Base-by-base conservation (phyloP, 805 yeast genomes). In the Myxozyma geophila region DNA sequence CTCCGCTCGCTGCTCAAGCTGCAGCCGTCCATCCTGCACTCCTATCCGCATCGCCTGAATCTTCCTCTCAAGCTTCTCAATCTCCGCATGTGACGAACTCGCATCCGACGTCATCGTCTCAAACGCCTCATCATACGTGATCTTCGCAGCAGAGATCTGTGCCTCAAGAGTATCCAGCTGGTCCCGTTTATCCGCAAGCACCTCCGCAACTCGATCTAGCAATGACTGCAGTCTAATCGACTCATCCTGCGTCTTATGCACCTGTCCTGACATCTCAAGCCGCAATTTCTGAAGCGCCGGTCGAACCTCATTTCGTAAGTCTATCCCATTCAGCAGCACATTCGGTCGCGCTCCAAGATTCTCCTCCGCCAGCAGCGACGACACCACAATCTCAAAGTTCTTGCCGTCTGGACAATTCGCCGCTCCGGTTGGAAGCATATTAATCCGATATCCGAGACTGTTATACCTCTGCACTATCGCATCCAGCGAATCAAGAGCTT, bases 61-160 rank as follows among this genome's bases (percentile, higher is more conserved):
- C 62, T 86, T 88, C 43, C 83, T 79, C 66, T 86, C 89, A 59
- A 85, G 74, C 71, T 82, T 82, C 73, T 87, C 92, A 57, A 86
- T 81, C 72, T 88, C 88, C n/a, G 86, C 82, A 58, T 83, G 82
- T 62, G 85, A 82, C 46, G 83, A 76, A 43, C 82, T 78, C 35
- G 82, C 76, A 67, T 85, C 85, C 68, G 83, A 77, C 50, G 80
- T 76, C 84, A 83, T 81, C 50, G 82, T 78, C 67, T 83, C 86
- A 69, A 81, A 82, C 10, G 84, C 75, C 58, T 83, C 85, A 53
- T 87, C 89, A 64, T 83, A 84, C 37, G 79, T 80, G 21, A 82
- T 76, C 70, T 85, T 85, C 35, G 79, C 75, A 21, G 83, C 80
- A 0, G 84, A 77, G 41, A 88, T 77, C 60, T 80, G 80, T 9